Conservation (phyloP, 139 green algal genomes). For the Chloropicon primus region DNA sequence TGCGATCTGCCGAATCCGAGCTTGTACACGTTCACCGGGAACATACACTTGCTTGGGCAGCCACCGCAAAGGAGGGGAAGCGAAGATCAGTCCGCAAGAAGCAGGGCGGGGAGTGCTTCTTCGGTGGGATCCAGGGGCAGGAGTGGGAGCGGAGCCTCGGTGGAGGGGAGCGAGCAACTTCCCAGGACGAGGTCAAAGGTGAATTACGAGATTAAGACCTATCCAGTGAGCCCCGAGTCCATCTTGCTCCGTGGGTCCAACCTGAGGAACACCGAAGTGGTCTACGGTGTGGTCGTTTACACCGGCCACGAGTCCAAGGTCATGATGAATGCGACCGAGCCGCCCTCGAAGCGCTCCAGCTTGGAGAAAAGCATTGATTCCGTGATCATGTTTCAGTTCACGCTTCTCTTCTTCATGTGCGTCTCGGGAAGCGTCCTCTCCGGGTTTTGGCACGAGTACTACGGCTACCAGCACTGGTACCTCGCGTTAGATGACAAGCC, state of each 20-base stretch:
- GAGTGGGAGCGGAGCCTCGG: not conserved
- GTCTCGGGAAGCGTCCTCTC: conserved; percentile 33
- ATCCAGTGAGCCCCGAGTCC: not conserved
- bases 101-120: too few species aligned
- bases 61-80: too few species aligned
- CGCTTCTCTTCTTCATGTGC: conserved; percentile 51
- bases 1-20: not conserved
- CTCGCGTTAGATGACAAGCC: not conserved
- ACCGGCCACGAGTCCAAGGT: conserved; percentile 70
- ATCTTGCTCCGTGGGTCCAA: conserved; percentile 37
- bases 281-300: conserved; percentile 74
- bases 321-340: conserved; percentile 45
- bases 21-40: not conserved
- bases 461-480: not conserved
- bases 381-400: conserved; percentile 61
- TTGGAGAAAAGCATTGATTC: conserved; percentile 54
- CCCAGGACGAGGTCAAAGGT: not conserved
- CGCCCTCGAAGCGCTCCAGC: conserved; percentile 48
- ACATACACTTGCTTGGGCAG: not conserved
- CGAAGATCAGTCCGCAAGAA: too few species aligned
- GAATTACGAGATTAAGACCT: not conserved
- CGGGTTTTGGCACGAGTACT: conserved; percentile 26
- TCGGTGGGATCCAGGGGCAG: not conserved
- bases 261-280: conserved; percentile 65
- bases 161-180: not conserved